These are phyloP conservation scores for Incumbomyces lentus DNA, from an alignment of 2,329 filamentous ascomycete species.

Conservation along the genomic window DNA sequence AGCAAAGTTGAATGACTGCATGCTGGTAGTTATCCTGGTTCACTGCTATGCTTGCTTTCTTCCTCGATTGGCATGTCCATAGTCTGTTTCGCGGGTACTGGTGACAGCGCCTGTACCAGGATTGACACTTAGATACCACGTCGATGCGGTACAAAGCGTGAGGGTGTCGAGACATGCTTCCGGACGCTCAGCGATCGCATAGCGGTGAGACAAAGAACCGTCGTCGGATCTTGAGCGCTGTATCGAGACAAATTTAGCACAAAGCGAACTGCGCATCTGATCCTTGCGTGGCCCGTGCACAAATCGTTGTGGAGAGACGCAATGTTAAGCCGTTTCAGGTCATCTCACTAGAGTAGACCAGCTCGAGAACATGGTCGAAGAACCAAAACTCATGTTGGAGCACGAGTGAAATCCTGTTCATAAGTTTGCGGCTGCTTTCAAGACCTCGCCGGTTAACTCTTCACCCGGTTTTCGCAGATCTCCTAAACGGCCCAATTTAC, in stretches of 20 bases:
- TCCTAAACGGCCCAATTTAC: conserved; percentile 47
- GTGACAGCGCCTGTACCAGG: no score
- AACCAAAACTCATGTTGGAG: no score
- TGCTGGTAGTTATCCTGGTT: not conserved
- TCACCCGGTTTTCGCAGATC: conserved; percentile 42
- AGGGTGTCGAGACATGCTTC: not conserved
- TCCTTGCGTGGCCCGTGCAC: not conserved
- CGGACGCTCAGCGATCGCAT: not conserved
- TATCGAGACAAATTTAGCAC: not conserved
- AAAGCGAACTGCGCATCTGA: not conserved
- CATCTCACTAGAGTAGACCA: not conserved
- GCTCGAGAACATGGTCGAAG: no score
- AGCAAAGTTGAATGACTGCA: not conserved
- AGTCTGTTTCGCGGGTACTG: no score
- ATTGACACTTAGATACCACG: no score
- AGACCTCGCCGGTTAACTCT: conserved; percentile 41
- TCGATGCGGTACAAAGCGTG: not conserved
- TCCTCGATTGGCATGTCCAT: no score
- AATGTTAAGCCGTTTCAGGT: not conserved
- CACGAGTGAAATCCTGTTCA: conserved; percentile 6
- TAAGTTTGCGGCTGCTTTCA: conserved; percentile 33
- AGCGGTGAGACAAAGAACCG: not conserved
- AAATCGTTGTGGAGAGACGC: conserved; percentile 14
- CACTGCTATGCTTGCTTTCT: no score
- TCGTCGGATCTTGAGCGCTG: not conserved